Evolutionary conservation across 176 grass and related monocot species (phyloP), one percentile per base, ranked within the genome.

Genomic region (Chloris gayana): DNA sequence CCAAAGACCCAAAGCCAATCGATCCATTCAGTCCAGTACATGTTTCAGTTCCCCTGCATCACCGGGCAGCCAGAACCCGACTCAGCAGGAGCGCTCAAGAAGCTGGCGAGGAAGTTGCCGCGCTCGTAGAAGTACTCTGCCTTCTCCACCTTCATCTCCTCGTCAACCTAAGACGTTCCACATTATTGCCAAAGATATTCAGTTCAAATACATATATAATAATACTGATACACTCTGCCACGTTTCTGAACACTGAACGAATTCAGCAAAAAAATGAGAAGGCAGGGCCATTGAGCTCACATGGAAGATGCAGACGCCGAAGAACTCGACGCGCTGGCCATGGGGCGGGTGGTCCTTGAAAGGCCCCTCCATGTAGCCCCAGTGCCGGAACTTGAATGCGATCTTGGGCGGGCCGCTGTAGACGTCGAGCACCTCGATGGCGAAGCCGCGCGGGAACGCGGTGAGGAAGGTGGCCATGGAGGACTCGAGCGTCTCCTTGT

Each of bases 341-440:
- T 89, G 91, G 0, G 93, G 88, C 0, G 93, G 72, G 74, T 97
- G 80, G 0, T 46, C 83, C 68, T 89, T 84, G 90, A 97, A 97
- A 0, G 88, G 93, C 0, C 93, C 93, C 24, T 97, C 90, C 85
- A 93, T 91, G 86, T 93, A 89, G 1, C 91, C 84, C 94, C 88
- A 97, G 85, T 97, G 94, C 19, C 88, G 77, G 86, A 93, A 91
- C 88, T 89, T 89, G 91, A 86, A 97, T 39, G 51, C 54, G 30
- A 97, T 61, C 86, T 17, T 76, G 0, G 91, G 94, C 11, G 90
- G 83, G 2, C 90, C 91, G 32, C 77, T 83, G 66, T 93, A 91
- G 14, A 97, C 91, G 9, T 88, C 75, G 25, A 93, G 73, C 56
- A 97, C 83, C 80, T 93, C 94, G 56, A 92, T 63, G 21, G 88